phyloP scores from a whole-genome alignment of 257 asterid genomes.

The Nicotiana tomentosiformis region DNA sequence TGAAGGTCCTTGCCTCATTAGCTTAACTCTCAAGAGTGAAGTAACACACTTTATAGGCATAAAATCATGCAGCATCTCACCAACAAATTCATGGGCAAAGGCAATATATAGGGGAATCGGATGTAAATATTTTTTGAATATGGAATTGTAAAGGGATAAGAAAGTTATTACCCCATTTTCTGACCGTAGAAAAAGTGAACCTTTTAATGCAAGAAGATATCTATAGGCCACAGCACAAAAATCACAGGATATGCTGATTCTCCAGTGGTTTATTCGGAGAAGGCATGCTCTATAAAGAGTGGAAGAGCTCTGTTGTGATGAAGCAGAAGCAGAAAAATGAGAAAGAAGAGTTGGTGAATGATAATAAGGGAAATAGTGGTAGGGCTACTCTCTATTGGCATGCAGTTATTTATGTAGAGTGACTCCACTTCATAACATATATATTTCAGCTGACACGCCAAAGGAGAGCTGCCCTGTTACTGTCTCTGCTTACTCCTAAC shows the following conservation, averaged over 20 bases:
- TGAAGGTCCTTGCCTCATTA: not conserved
- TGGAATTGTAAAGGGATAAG: slow-evolving; percentile 7
- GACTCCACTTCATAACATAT: too few species aligned
- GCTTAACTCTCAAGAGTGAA: not conserved
- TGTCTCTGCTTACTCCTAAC: slow-evolving; percentile 28
- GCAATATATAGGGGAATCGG: slow-evolving; percentile 19
- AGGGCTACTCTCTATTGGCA: slow-evolving; percentile 50
- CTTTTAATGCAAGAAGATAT: not conserved
- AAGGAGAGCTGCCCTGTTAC: slow-evolving; percentile 65
- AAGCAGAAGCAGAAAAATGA: not conserved
- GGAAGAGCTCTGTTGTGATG: not conserved
- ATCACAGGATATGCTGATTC: slow-evolving; percentile 33
- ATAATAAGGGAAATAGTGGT: slow-evolving; percentile 32
- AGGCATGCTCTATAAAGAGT: not conserved
- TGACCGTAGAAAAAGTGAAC: not conserved
- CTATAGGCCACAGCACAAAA: not conserved
- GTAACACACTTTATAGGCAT: not conserved
- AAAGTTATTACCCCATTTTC: slow-evolving; percentile 18
- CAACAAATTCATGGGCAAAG: slow-evolving; percentile 3
- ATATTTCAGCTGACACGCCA: slow-evolving; percentile 28
- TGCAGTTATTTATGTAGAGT: not conserved
- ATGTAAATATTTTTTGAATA: not conserved
- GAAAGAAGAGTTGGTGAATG: not conserved
- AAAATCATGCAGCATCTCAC: not conserved
- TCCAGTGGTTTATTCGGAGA: slow-evolving; percentile 26